Conservation (phyloP, 129 eudicot genomes). For the Arctium lappa region DNA sequence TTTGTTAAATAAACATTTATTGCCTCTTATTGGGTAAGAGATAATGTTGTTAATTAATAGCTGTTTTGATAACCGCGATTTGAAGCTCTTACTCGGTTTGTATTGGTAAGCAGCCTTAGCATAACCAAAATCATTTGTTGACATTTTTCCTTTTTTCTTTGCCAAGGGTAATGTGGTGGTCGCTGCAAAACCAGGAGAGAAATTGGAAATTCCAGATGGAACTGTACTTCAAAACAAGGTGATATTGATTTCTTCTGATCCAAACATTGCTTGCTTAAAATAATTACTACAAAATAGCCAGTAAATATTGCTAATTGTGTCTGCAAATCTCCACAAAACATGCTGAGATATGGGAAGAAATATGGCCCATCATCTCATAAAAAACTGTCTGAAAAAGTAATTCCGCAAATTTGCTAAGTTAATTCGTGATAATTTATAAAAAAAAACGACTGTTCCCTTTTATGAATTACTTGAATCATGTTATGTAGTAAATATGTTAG, state of each 20-base stretch:
- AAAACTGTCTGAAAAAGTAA: neutral
- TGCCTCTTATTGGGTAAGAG: neutral
- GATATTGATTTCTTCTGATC: neutral
- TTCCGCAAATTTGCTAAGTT: neutral
- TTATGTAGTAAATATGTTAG: neutral
- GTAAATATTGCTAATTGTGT: no score
- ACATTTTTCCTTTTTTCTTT: neutral
- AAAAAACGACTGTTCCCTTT: no score
- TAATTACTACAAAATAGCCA: no score
- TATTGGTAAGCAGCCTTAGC: neutral
- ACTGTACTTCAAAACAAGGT: constrained; percentile 67
- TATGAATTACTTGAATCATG: neutral
- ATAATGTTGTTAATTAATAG: neutral
- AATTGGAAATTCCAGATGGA: constrained; percentile 76
- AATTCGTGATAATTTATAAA: neutral
- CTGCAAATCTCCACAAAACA: no score
- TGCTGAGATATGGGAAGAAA: neutral
- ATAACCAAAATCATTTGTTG: neutral
- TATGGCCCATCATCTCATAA: neutral
- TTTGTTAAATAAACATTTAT: neutral
- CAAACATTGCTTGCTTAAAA: no score
- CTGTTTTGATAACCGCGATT: no score
- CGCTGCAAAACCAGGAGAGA: constrained; percentile 60
- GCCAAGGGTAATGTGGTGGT: constrained; percentile 69
- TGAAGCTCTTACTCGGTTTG: no score